Evolutionary conservation across 2,329 filamentous ascomycete genomes (phyloP).

Genomic region (Aspergillus alliaceus): DNA sequence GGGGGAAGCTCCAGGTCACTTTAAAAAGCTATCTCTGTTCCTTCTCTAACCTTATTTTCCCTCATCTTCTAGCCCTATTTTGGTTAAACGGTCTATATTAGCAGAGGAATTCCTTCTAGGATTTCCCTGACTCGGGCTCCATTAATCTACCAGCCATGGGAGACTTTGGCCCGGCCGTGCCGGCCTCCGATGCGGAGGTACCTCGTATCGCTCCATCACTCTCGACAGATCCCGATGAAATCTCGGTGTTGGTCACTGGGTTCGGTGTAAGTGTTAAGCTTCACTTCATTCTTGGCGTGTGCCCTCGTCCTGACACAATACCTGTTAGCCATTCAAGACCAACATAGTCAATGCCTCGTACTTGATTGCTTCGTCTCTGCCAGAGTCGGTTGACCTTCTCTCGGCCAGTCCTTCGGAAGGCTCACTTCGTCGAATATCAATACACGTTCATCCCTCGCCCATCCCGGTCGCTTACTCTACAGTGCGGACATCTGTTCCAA

Average conservation of each 20-base stretch:
- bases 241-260: slow-evolving; percentile 38
- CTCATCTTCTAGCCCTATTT: background rate
- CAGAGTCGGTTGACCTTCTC: slow-evolving; percentile 58
- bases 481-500: slow-evolving; percentile 64
- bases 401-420: slow-evolving; percentile 17
- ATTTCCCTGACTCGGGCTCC: too few species aligned
- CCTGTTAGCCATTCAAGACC: slow-evolving; percentile 69
- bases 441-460: slow-evolving; percentile 60
- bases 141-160: slow-evolving; percentile 30
- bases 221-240: slow-evolving; percentile 23
- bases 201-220: slow-evolving; percentile 14
- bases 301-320: slow-evolving; percentile 1
- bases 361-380: slow-evolving; percentile 72
- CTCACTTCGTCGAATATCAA: slow-evolving; percentile 34
- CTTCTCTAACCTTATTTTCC: background rate
- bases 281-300: background rate
- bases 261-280: slow-evolving; percentile 38
- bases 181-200: slow-evolving; percentile 13
- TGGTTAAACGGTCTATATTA: background rate
- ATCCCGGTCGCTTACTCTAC: slow-evolving; percentile 70
- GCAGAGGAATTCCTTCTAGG: too few species aligned
- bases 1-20: background rate
- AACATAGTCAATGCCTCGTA: slow-evolving; percentile 77
- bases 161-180: slow-evolving; percentile 28
- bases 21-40: slow-evolving; percentile 4